Base-by-base conservation (phyloP, 2,329 filamentous ascomycete genomes). In the Metarhizium robertsii region DNA sequence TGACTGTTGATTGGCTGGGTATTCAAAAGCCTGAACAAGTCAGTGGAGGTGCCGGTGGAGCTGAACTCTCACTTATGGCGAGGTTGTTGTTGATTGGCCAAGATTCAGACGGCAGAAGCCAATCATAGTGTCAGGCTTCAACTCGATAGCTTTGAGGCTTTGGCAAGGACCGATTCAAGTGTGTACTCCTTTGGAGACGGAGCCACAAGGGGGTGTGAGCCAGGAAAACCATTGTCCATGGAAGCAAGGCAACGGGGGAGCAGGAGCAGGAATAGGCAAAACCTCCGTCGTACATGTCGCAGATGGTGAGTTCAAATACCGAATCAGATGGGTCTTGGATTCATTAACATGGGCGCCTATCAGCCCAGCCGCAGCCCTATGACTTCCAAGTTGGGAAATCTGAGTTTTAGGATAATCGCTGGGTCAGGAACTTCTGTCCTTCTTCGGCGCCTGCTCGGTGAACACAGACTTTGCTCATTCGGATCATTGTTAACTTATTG, bases 1-100 rank as follows among this genome's bases (percentile, higher is more conserved):
- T 58, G 61, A 55, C 50, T 34, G 52, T 55, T 68, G 61, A 71
- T 71, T 71, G 69, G 69, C 29, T 46, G 40, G 46, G 57, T 40
- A 38, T 43, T 55, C 48, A 25, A 18, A 29, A 25, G 25, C 25
- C 18, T 34, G 34, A 32, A 50, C 46, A 50, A 59, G 62, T 60
- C 62, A 55, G 57, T 60, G 58, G 61, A 60, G 59, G 57, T 59
- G 54, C 49, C 46, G 52, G 62, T 65, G 61, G 63, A 57, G 62
- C 60, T 54, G 56, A 50, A 52, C 49, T 13, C 52, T 48, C 45
- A 30, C 34, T 34, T 32, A 34, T 29, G 30, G 52, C 34, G 18
- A 20, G 6, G 32, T 13, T 10, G 2, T 7, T 34, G 36, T 29
- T 65, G 56, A 64, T 65, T 65, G 62, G 63, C 29, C 43, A 29